These are phyloP conservation scores for Canavalia ensiformis DNA, from an alignment of 306 rosid genomes.

Conservation along the genomic window DNA sequence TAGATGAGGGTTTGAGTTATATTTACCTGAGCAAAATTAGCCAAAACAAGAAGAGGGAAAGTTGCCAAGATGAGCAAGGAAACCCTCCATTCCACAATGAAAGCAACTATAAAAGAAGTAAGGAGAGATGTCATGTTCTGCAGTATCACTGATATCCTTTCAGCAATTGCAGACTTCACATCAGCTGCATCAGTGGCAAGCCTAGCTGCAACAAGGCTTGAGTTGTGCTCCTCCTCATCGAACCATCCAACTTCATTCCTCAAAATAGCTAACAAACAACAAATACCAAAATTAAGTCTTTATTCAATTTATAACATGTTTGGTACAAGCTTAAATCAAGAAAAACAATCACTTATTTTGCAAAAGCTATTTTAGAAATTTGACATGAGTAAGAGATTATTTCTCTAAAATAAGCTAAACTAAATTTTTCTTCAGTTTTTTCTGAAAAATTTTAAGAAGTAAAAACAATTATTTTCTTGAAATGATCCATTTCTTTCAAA, in stretches of 20 bases:
- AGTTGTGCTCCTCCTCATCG: constrained; percentile 98
- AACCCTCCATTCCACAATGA: constrained; percentile 99
- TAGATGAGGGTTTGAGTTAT: not conserved
- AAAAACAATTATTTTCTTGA: not conserved
- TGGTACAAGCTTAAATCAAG: too few relatives aligned
- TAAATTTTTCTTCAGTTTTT: too few relatives aligned
- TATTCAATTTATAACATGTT: not conserved
- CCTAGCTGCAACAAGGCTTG: constrained; percentile 86
- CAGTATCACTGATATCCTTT: constrained; percentile 90
- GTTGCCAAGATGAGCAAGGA: constrained; percentile 91
- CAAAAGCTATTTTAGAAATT: too few relatives aligned
- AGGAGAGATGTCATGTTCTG: constrained; percentile 98
- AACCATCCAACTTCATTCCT: constrained; percentile 99
- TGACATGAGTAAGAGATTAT: too few relatives aligned
- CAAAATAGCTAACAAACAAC: constrained; percentile 67
- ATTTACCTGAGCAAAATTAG: constrained; percentile 95
- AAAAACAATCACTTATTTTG: too few relatives aligned
- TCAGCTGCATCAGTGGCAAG: constrained; percentile 97
- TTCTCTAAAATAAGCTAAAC: too few relatives aligned
- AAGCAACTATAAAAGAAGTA: constrained; percentile 96
- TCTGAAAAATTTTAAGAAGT: too few relatives aligned
- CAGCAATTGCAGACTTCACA: constrained; percentile 97
- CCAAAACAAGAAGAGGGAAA: constrained; percentile 94
- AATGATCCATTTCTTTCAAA: constrained; percentile 2
- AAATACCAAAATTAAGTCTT: not conserved